Evolutionary conservation across 73 alveolate genomes (phyloP).

Genomic region (Tetrahymena thermophila): DNA sequence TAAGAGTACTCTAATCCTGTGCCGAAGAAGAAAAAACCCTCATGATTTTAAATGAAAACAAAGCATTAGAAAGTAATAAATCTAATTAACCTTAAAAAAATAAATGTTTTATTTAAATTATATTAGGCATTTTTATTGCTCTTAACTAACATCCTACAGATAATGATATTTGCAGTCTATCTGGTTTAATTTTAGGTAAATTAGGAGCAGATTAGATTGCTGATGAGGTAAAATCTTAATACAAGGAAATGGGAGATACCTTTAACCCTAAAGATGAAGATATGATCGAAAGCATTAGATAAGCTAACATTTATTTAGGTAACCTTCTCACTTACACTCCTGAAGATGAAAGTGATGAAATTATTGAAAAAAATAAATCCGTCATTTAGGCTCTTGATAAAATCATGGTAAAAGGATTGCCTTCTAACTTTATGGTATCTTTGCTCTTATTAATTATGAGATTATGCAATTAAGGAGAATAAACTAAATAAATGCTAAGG

Average conservation of each 20-base stretch:
- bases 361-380: background rate
- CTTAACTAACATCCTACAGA: background rate
- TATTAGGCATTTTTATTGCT: background rate
- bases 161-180: background rate
- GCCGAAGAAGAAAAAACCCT: background rate
- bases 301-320: background rate
- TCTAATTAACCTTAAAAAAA: background rate
- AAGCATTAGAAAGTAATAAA: background rate
- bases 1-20: background rate
- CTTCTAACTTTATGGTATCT: background rate
- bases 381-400: background rate
- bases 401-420: background rate
- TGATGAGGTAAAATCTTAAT: background rate
- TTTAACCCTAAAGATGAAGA: background rate
- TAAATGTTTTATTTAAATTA: background rate
- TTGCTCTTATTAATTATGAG: background rate
- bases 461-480: background rate
- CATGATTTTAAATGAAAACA: background rate
- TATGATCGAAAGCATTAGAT: background rate
- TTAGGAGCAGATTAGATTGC: background rate
- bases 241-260: background rate
- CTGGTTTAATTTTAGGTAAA: background rate
- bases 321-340: background rate
- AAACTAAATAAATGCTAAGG: background rate
- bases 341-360: background rate